Percentiles rank a stretch among this genome's conserved stretches.
These are phyloP conservation scores for Tolypocladium paradoxum DNA, from an alignment of 2,329 filamentous ascomycete genomes.

Conservation along the genomic window DNA sequence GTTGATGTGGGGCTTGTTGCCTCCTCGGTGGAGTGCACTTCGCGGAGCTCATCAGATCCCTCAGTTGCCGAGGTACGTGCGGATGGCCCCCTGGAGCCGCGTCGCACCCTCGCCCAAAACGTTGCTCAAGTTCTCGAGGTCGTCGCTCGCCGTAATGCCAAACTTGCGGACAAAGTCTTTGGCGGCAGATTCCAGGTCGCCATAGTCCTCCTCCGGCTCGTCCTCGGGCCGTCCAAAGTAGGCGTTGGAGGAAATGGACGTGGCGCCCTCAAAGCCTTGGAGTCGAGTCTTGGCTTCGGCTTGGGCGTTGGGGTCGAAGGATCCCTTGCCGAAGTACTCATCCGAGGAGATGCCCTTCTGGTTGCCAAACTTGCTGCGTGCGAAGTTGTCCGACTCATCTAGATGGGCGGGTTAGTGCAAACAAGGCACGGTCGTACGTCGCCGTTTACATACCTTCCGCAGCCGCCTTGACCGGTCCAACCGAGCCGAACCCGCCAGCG, in stretches of 20 bases:
- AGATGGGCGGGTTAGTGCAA: not conserved
- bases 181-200: constrained; percentile 83
- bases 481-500: constrained; percentile 76
- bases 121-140: constrained; percentile 80
- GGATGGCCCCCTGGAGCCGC: constrained; percentile 67
- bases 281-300: constrained; percentile 79
- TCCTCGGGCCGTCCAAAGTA: constrained; percentile 95
- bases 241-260: constrained; percentile 86
- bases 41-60: not conserved
- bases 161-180: constrained; percentile 95
- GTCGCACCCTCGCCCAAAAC: constrained; percentile 77
- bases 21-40: not conserved
- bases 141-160: constrained; percentile 89
- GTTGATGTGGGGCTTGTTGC: not conserved
- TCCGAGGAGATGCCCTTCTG: constrained; percentile 98
- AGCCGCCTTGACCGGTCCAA: constrained; percentile 61
- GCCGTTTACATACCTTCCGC: constrained; percentile 46
- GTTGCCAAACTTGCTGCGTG: constrained; percentile 74
- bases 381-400: constrained; percentile 74
- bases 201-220: constrained; percentile 69
- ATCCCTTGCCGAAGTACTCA: constrained; percentile 91
- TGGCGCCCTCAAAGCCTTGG: constrained; percentile 86
- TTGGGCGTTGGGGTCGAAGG: constrained; percentile 70
- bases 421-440: too few species aligned
- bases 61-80: constrained; percentile 52